A percentile compares a stretch with the other conserved stretches of the same genome.
phyloP scores from a whole-genome alignment of 2,329 filamentous ascomycete genomes.

The Drechslera avenae region DNA sequence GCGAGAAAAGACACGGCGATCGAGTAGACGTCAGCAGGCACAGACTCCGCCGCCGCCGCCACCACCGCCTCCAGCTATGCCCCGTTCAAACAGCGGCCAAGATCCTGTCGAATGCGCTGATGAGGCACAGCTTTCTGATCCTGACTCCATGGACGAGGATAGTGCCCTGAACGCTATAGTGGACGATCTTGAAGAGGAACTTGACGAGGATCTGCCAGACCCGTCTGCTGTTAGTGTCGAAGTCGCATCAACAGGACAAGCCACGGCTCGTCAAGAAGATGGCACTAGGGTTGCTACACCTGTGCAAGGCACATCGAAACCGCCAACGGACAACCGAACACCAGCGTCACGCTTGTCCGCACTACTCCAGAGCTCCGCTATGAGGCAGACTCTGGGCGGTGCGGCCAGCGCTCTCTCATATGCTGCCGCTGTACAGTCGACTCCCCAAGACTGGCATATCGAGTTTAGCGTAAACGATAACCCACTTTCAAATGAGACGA shows the following conservation, averaged over 20 bases:
- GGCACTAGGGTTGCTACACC: conserved; percentile 86
- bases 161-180: conserved; percentile 79
- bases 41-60: conserved; percentile 58
- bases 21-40: conserved; percentile 61
- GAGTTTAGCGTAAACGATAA: conserved; percentile 89
- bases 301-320: conserved; percentile 59
- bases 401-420: conserved; percentile 72
- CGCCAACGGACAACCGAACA: conserved; percentile 36
- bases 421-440: conserved; percentile 77
- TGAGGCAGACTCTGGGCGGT: conserved; percentile 37
- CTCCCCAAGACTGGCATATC: conserved; percentile 94
- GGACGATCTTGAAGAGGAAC: conserved; percentile 86
- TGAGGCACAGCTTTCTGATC: conserved; percentile 80
- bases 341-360: conserved; percentile 39
- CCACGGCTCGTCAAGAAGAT: conserved; percentile 90
- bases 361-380: conserved; percentile 39
- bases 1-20: conserved; percentile 69
- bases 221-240: conserved; percentile 91
- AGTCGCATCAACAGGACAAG: conserved; percentile 81
- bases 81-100: conserved; percentile 31
- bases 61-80: conserved; percentile 56
- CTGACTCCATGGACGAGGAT: conserved; percentile 69
- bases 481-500: conserved; percentile 86
- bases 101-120: conserved; percentile 89
- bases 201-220: conserved; percentile 70